These are phyloP conservation scores for Pleomassaria siparia DNA, from an alignment of 2,329 filamentous ascomycete genomes.

Conservation along the genomic window DNA sequence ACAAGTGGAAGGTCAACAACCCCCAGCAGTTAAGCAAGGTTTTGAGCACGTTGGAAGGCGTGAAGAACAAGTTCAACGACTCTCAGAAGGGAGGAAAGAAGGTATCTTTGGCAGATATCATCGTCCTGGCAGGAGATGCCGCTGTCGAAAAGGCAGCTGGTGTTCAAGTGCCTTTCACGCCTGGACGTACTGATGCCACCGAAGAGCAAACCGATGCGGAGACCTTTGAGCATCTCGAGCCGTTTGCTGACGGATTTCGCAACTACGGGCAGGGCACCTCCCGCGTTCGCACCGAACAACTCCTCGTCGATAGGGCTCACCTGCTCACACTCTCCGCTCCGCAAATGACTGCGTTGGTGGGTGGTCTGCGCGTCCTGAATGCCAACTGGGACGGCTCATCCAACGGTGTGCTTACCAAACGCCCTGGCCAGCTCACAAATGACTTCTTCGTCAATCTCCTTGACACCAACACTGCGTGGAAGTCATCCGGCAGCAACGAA, in stretches of 20 bases:
- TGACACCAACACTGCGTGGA: conserved; percentile 67
- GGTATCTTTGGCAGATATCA: conserved; percentile 76
- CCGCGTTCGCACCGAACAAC: conserved; percentile 66
- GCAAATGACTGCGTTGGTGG: conserved; percentile 70
- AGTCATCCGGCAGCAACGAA: conserved; percentile 56
- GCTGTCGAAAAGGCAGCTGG: conserved; percentile 72
- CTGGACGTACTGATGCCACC: conserved; percentile 71
- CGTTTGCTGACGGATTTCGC: conserved; percentile 73
- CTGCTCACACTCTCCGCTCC: conserved; percentile 70
- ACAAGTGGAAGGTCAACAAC: conserved; percentile 75
- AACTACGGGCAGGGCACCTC: conserved; percentile 68
- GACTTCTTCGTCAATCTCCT: conserved; percentile 83
- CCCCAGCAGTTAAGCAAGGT: conserved; percentile 65
- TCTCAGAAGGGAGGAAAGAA: conserved; percentile 60
- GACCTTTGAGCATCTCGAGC: conserved; percentile 68
- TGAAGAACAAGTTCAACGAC: conserved; percentile 69
- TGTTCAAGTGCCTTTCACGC: conserved; percentile 68
- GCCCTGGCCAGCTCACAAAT: conserved; percentile 70
- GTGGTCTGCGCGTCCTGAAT: conserved; percentile 69
- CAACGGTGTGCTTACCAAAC: conserved; percentile 68
- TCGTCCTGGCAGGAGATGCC: conserved; percentile 71
- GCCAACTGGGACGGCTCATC: conserved; percentile 71
- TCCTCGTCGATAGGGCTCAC: conserved; percentile 71
- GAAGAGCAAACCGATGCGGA: conserved; percentile 70
- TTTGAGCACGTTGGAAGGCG: conserved; percentile 60